phyloP scores from a whole-genome alignment of 805 yeast species.

The Teunomyces pallodes region DNA sequence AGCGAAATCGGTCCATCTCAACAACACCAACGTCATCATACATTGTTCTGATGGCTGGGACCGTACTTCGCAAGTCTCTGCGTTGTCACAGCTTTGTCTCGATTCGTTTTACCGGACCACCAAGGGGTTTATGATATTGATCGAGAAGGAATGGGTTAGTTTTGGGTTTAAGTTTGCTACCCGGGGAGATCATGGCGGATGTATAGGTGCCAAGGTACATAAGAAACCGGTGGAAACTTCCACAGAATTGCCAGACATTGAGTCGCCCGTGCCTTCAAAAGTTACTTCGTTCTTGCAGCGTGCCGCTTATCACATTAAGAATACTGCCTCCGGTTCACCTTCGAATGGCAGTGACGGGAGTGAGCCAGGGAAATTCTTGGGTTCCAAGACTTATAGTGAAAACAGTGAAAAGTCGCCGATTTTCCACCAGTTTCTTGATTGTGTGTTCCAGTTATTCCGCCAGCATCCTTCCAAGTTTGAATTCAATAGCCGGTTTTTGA shows the following conservation, averaged over 20 bases:
- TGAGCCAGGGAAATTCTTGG: slow-evolving; percentile 18
- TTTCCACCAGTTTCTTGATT: slow-evolving; percentile 91
- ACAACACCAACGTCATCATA: slow-evolving; percentile 76
- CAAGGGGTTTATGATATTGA: slow-evolving; percentile 78
- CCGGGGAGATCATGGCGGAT: slow-evolving; percentile 72
- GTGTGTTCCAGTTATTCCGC: slow-evolving; percentile 72
- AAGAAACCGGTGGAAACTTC: slow-evolving; percentile 12
- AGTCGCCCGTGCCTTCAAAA: slow-evolving; percentile 10
- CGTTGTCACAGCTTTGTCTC: slow-evolving; percentile 78
- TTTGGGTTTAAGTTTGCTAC: slow-evolving; percentile 91
- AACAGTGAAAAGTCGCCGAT: slow-evolving; percentile 65
- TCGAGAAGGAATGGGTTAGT: slow-evolving; percentile 94
- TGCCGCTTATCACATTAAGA: slow-evolving; percentile 42
- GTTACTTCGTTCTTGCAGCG: slow-evolving; percentile 38
- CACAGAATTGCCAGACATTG: slow-evolving; percentile 5
- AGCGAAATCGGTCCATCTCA: slow-evolving; percentile 76
- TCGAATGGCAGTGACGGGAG: slow-evolving; percentile 12
- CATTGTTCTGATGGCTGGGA: slow-evolving; percentile 99
- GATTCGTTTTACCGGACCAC: slow-evolving; percentile 89
- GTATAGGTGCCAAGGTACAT: slow-evolving; percentile 36
- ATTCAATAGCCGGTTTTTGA: slow-evolving; percentile 82
- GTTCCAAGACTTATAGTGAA: slow-evolving; percentile 27
- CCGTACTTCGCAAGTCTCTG: slow-evolving; percentile 84
- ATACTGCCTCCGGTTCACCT: slow-evolving; percentile 28
- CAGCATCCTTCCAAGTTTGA: slow-evolving; percentile 78